A percentile compares a stretch with the other conserved stretches of the same genome.
Conservation (phyloP, 345 rosid genomes). For the Eucalyptus tenuipes region DNA sequence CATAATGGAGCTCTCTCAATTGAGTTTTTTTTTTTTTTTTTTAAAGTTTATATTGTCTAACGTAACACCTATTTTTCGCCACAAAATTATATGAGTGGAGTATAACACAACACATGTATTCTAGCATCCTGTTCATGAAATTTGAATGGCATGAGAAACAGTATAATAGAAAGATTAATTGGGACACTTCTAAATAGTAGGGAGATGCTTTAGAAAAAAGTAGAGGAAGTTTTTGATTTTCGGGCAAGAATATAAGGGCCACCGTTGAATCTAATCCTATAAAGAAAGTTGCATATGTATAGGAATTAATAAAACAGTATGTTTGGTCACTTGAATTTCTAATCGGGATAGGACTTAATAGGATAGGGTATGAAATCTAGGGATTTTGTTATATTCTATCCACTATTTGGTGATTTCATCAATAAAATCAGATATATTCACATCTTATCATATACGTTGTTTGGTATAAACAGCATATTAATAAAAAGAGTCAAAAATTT, state of each 20-base stretch:
- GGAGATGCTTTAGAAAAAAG: background rate
- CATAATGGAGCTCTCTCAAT: background rate
- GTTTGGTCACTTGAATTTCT: too few relatives aligned
- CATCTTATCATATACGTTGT: fast-evolving
- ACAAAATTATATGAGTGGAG: fast-evolving
- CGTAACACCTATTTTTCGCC: background rate
- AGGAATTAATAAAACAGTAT: background rate
- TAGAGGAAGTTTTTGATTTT: background rate
- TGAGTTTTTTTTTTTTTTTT: background rate
- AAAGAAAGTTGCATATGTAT: background rate
- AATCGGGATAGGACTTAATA: fast-evolving
- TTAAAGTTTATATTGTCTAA: background rate
- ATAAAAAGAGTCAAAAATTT: too few relatives aligned
- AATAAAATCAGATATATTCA: fast-evolving
- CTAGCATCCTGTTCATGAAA: too few relatives aligned
- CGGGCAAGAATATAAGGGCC: background rate
- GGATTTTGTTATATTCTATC: fast-evolving
- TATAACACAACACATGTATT: background rate
- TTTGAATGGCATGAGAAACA: too few relatives aligned
- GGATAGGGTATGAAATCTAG: fast-evolving
- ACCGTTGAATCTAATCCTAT: background rate
- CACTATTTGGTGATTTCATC: too few relatives aligned
- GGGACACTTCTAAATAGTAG: background rate
- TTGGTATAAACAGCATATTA: too few relatives aligned
- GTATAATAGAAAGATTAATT: too few relatives aligned